phyloP scores from a whole-genome alignment of 805 yeast genomes.

The Metschnikowia proteae region DNA sequence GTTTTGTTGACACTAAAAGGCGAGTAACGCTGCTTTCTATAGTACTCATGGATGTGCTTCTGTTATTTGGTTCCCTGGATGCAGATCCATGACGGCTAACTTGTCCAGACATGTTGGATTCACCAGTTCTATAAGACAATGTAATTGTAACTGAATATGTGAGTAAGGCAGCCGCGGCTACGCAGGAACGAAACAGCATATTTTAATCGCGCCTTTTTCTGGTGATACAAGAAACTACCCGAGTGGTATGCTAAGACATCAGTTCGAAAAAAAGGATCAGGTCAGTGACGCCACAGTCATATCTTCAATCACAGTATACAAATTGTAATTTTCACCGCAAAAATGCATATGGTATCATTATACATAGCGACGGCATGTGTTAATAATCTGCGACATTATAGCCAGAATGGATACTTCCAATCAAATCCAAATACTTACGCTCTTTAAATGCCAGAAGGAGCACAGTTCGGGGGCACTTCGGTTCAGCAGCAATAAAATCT shows the following conservation, averaged over 20 bases:
- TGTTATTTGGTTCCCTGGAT: constrained; percentile 3
- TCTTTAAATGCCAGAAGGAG: too few species aligned
- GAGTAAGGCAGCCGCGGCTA: background rate
- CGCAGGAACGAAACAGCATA: background rate
- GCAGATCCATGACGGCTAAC: background rate
- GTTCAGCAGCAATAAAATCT: too few species aligned
- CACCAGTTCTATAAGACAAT: constrained; percentile 3
- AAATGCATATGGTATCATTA: too few species aligned
- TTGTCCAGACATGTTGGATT: constrained; percentile 2
- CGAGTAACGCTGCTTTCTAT: constrained; percentile 77
- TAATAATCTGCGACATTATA: too few species aligned
- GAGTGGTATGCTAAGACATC: background rate
- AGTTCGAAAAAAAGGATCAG: background rate
- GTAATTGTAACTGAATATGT: constrained; percentile 4
- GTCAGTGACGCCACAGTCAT: too few species aligned
- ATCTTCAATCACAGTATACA: too few species aligned
- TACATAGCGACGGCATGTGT: too few species aligned
- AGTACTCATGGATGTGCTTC: constrained; percentile 37
- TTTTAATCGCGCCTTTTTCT: background rate
- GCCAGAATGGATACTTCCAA: too few species aligned
- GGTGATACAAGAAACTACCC: background rate
- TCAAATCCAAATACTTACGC: too few species aligned
- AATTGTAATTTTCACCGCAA: too few species aligned
- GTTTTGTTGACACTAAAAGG: constrained; percentile 82
- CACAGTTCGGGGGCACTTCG: too few species aligned